phyloP scores from a whole-genome alignment of 441 rosid genomes.

The Adansonia rubrostipa region DNA sequence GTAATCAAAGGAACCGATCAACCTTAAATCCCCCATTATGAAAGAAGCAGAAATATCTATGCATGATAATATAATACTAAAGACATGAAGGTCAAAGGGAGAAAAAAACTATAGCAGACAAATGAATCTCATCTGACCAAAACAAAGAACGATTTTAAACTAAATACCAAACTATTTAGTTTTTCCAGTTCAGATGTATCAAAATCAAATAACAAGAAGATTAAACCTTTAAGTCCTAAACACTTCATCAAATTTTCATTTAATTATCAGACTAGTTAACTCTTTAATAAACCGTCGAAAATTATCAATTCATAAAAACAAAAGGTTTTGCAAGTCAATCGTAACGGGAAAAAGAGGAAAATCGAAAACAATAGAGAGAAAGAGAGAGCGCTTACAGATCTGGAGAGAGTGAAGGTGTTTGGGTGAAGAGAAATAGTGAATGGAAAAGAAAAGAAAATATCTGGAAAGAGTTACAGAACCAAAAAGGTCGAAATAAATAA shows the following conservation, averaged over 20 bases:
- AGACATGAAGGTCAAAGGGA: background rate
- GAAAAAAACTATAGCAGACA: background rate
- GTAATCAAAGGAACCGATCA: background rate
- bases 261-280: conserved; percentile 6
- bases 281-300: background rate
- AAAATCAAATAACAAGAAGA: background rate
- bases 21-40: background rate
- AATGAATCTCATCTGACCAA: background rate
- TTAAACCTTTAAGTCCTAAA: background rate
- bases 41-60: background rate
- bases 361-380: background rate
- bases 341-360: background rate
- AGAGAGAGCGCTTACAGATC: conserved; percentile 49
- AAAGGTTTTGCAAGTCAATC: background rate
- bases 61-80: conserved; percentile 5
- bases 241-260: conserved; percentile 10
- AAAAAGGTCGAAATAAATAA: background rate
- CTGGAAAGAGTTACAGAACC: background rate
- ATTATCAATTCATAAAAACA: background rate
- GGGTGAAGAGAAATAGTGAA: conserved; percentile 9
- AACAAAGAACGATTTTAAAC: background rate
- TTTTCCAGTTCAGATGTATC: background rate
- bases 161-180: background rate
- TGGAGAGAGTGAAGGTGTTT: conserved; percentile 25
- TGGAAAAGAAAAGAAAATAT: background rate